A percentile compares a stretch with the other conserved stretches of the same genome.
Conservation (phyloP, 2,329 filamentous ascomycete genomes). For the Raffaelea deltoideospora region DNA sequence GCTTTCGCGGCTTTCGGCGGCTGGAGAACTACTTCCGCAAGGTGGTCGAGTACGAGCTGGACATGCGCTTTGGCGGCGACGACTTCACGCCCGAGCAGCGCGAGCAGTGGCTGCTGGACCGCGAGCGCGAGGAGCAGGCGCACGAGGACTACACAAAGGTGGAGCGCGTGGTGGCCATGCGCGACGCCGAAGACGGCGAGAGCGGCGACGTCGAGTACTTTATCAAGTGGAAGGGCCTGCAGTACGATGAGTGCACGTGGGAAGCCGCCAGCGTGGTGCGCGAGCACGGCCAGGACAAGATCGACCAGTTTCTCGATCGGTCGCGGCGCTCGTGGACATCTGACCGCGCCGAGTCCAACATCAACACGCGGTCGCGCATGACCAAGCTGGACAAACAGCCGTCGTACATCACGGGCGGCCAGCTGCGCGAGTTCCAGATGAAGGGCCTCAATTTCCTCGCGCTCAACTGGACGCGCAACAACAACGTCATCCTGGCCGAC, state of each 20-base stretch:
- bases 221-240: constrained; percentile 92
- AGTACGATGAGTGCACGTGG: constrained; percentile 93
- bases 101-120: constrained; percentile 90
- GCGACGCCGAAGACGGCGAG: constrained; percentile 64
- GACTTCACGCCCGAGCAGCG: constrained; percentile 71
- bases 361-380: constrained; percentile 59
- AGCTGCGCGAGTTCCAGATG: constrained; percentile 85
- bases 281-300: constrained; percentile 68
- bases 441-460: constrained; percentile 89
- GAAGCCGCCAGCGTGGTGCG: constrained; percentile 57
- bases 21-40: constrained; percentile 93
- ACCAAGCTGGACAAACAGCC: constrained; percentile 67
- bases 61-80: constrained; percentile 57
- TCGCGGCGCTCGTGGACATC: constrained; percentile 68
- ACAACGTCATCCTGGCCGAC: constrained; percentile 94
- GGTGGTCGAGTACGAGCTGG: constrained; percentile 63
- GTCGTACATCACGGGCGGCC: constrained; percentile 66
- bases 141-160: constrained; percentile 83
- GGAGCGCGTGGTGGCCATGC: constrained; percentile 77
- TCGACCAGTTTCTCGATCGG: constrained; percentile 81
- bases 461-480: constrained; percentile 86
- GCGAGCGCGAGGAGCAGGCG: constrained; percentile 78
- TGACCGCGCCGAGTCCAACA: constrained; percentile 61
- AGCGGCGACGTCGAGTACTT: constrained; percentile 86
- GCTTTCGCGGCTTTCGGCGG: constrained; percentile 72